These are phyloP conservation scores for Leccinum disarticulatum DNA, from an alignment of 768 basidiomycete genomes.

Conservation along the genomic window DNA sequence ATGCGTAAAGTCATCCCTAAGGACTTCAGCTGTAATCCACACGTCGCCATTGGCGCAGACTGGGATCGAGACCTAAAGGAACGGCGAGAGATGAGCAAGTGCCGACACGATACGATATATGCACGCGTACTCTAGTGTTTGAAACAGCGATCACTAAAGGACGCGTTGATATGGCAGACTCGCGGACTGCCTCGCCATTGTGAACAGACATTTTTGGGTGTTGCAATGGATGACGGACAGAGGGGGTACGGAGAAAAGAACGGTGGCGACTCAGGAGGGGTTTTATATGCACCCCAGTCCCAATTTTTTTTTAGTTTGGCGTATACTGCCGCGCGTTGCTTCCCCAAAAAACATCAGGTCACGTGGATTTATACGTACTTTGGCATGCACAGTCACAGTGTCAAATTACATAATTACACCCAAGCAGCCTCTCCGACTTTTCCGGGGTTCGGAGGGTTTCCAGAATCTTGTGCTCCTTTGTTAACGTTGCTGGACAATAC, in stretches of 20 bases:
- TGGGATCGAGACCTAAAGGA: conserved; percentile 73
- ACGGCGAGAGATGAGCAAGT: conserved; percentile 4
- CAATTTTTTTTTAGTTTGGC: conserved; percentile 29
- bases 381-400: background rate
- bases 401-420: background rate
- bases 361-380: conserved; percentile 29
- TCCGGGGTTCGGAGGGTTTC: background rate
- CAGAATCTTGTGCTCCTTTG: background rate
- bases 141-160: conserved; percentile 34
- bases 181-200: conserved; percentile 31
- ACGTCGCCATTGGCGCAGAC: conserved; percentile 78
- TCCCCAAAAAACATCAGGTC: conserved; percentile 31
- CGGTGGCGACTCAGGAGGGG: conserved; percentile 1
- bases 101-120: conserved; percentile 5
- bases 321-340: conserved; percentile 16
- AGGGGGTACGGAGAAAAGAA: conserved; percentile 10
- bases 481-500: background rate
- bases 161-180: conserved; percentile 35
- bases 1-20: conserved; percentile 85
- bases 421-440: background rate
- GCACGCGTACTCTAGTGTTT: conserved; percentile 36
- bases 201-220: conserved; percentile 33
- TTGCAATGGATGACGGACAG: conserved; percentile 7
- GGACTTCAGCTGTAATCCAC: conserved; percentile 92
- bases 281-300: conserved; percentile 33